Conservation (phyloP, 257 asterid genomes). For the Mitragyna speciosa region DNA sequence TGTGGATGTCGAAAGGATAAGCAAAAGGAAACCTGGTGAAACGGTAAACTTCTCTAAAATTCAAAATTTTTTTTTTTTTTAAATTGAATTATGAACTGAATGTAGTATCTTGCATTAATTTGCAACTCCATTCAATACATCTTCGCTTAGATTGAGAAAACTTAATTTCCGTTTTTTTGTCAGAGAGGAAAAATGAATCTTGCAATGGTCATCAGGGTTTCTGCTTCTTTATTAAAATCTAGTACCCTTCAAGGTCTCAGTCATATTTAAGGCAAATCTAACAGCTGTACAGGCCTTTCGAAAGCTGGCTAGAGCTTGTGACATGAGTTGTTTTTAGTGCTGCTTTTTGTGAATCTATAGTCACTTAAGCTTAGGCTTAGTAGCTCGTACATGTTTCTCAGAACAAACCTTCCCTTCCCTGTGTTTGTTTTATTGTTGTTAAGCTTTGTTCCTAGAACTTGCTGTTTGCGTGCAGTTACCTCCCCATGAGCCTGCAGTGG, state of each 20-base stretch:
- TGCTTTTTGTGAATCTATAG: not conserved
- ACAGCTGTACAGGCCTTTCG: too few relatives aligned
- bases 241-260: too few relatives aligned
- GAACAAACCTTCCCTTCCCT: not conserved
- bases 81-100: not conserved
- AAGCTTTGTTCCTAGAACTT: conserved; percentile 4
- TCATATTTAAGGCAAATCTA: too few relatives aligned
- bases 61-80: not conserved
- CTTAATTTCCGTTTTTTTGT: too few relatives aligned
- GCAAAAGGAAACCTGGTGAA: conserved; percentile 94
- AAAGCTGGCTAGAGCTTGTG: too few relatives aligned
- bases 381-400: not conserved
- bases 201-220: too few relatives aligned
- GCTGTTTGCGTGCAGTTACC: conserved; percentile 56
- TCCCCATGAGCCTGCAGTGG: conserved; percentile 82
- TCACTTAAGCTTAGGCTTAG: not conserved
- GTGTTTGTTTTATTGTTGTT: not conserved
- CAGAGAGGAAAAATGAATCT: too few relatives aligned
- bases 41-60: conserved; percentile 42
- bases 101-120: too few relatives aligned
- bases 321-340: not conserved
- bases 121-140: too few relatives aligned
- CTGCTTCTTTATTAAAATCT: too few relatives aligned
- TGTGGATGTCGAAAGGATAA: conserved; percentile 89
- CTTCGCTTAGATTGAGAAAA: too few relatives aligned